Percentiles rank a stretch among this genome's conserved stretches.
phyloP scores from a whole-genome alignment of 129 eudicot genomes.

The Centella asiatica region DNA sequence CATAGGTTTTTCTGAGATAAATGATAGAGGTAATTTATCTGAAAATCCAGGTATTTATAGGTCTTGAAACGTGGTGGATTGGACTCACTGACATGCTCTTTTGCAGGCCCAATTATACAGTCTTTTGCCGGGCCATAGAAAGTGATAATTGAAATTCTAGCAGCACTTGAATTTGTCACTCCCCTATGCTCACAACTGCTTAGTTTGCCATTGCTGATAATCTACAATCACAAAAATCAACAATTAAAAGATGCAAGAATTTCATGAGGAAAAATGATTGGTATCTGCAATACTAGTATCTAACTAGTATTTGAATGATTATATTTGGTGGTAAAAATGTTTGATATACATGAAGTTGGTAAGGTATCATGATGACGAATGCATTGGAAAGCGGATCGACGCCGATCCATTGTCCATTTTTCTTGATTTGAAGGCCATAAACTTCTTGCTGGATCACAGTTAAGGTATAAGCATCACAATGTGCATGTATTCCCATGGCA shows the following conservation, averaged over 20 bases:
- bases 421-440: conserved; percentile 18
- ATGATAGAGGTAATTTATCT: conserved; percentile 5
- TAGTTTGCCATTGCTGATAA: conserved; percentile 36
- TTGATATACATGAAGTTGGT: conserved; percentile 6
- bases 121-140: conserved; percentile 28
- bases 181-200: conserved; percentile 31
- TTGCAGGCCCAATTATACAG: conserved; percentile 24
- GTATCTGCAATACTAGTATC: too few relatives aligned
- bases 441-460: conserved; percentile 9
- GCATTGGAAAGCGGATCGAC: conserved; percentile 12
- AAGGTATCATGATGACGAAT: conserved; percentile 7
- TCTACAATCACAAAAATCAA: conserved; percentile 8
- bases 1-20: conserved; percentile 9
- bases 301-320: too few relatives aligned
- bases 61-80: conserved; percentile 19
- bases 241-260: not conserved
- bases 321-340: too few relatives aligned
- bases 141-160: conserved; percentile 24
- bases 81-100: conserved; percentile 8
- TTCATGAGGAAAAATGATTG: too few relatives aligned
- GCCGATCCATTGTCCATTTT: conserved; percentile 5
- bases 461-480: conserved; percentile 13
- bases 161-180: conserved; percentile 20
- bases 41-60: conserved; percentile 26
- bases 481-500: conserved; percentile 14